Percentiles rank a stretch among this genome's conserved stretches.
These are phyloP conservation scores for Botrytis squamosa DNA, from an alignment of 2,329 filamentous ascomycete genomes.

Conservation along the genomic window DNA sequence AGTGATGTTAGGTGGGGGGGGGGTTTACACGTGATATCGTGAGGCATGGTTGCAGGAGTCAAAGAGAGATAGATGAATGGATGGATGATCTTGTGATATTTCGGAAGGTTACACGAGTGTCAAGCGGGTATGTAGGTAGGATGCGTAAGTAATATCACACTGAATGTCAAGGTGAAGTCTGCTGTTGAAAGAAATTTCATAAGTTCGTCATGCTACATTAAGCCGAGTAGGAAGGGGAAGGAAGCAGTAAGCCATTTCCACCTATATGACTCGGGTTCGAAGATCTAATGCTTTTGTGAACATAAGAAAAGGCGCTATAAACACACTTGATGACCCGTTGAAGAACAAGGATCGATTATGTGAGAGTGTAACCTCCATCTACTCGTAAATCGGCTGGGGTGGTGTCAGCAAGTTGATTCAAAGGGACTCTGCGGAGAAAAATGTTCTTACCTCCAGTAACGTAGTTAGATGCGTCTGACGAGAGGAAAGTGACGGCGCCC, in stretches of 20 bases:
- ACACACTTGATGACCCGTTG: background rate
- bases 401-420: slow-evolving; percentile 8
- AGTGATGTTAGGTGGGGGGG: background rate
- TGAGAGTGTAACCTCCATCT: slow-evolving; percentile 26
- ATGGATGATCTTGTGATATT: background rate
- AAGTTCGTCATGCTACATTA: slow-evolving; percentile 14
- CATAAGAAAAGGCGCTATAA: slow-evolving; percentile 12
- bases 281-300: background rate
- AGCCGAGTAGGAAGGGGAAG: background rate
- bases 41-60: background rate
- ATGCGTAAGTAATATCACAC: background rate
- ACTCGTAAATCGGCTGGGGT: slow-evolving; percentile 23
- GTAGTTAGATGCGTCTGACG: slow-evolving; percentile 57
- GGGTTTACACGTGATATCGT: slow-evolving; percentile 10
- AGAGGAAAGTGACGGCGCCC: slow-evolving; percentile 77
- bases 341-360: slow-evolving; percentile 18
- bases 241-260: background rate
- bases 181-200: slow-evolving; percentile 2
- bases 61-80: background rate
- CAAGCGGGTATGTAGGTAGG: background rate
- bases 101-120: background rate
- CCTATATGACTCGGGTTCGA: slow-evolving; percentile 1
- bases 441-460: slow-evolving; percentile 49
- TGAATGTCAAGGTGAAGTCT: background rate
- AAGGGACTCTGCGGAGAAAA: slow-evolving; percentile 8